Conservation (phyloP, 2,329 filamentous ascomycete genomes). For the Didymosphaeria variabile region DNA sequence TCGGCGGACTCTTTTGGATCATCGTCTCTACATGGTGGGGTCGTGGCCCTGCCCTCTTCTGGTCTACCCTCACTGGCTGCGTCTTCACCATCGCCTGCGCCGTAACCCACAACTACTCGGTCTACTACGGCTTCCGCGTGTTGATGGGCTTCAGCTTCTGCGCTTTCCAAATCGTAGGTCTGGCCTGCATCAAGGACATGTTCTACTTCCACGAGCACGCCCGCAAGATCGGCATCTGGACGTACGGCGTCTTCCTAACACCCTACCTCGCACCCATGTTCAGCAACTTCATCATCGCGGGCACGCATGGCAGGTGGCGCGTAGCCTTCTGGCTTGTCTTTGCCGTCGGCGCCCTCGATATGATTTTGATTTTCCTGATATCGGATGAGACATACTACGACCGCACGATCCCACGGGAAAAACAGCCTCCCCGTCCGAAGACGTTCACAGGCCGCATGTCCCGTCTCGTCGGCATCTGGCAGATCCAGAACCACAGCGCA, state of each 20-base stretch:
- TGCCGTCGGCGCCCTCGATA: conserved; percentile 26
- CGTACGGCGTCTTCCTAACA: conserved; percentile 36
- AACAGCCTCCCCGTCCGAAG: conserved; percentile 28
- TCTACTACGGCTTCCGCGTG: conserved; percentile 48
- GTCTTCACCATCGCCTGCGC: conserved; percentile 50
- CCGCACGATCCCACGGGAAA: conserved; percentile 28
- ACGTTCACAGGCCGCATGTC: conserved; percentile 26
- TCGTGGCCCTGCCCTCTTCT: conserved; percentile 54
- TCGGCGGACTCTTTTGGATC: conserved; percentile 48
- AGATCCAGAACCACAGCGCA: conserved; percentile 40
- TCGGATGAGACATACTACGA: conserved; percentile 49
- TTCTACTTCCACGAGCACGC: conserved; percentile 51
- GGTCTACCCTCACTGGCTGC: conserved; percentile 54
- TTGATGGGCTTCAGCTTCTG: conserved; percentile 36
- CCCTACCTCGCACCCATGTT: conserved; percentile 47
- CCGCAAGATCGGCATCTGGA: conserved; percentile 47
- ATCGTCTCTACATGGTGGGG: conserved; percentile 25
- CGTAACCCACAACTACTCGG: conserved; percentile 47
- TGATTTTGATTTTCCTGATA: conserved; percentile 39
- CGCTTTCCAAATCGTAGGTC: conserved; percentile 34
- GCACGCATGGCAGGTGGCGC: conserved; percentile 32
- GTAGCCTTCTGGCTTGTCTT: conserved; percentile 37
- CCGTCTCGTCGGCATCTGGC: conserved; percentile 43
- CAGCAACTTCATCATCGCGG: conserved; percentile 37
- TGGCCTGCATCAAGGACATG: conserved; percentile 46